Evolutionary conservation across 2,329 filamentous ascomycete genomes (phyloP), one percentile per base, ranked within the genome.

Genomic region (Huntiella moniliformis): DNA sequence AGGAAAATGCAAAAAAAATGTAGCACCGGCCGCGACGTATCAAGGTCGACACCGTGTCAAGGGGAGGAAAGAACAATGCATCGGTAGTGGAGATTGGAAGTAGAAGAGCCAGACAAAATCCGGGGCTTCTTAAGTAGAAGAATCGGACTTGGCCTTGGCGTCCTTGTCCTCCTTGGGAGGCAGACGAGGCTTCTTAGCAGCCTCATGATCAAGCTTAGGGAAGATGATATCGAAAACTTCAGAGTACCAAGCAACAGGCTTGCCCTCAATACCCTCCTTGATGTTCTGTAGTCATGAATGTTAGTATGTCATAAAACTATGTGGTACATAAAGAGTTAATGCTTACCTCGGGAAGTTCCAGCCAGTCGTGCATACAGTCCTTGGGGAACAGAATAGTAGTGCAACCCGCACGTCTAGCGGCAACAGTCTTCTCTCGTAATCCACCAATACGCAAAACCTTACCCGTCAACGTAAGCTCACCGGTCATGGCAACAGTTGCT

Each of bases 401-500:
- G 56, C 86, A 92, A 46, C 92, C 91, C 16, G 91, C 91, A 52
- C 91, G 72, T 57, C 87, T 74, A 48, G 91, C 92, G 28, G 91
- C 91, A 35, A 98, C 88, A 5, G 91, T 95, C 77, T 98, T 98
- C 67, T 98, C 91, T 40, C 91, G 71, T 54, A 98, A 65, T 0
- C 91, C 91, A 42, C 91, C 91, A 59, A 98, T 98, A 51, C 91
- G 73, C 44, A 98, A 66, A 2, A 98, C 88, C 65, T 98, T 98
- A 46, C 91, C 91, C 1, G 91, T 98, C 44, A 98, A 77, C 1
- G 92, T 98, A 52, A 98, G 68, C 63, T 98, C 91, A 52, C 91
- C 91, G 1, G 91, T 98, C 91, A 98, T 98, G 49, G 92, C 88
- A 54, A 96, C 78, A 1, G 83, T 85, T 5, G 88, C 84, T 57